These are phyloP conservation scores for Myxozyma nipponensis DNA, from an alignment of 805 yeast species.

Conservation along the genomic window DNA sequence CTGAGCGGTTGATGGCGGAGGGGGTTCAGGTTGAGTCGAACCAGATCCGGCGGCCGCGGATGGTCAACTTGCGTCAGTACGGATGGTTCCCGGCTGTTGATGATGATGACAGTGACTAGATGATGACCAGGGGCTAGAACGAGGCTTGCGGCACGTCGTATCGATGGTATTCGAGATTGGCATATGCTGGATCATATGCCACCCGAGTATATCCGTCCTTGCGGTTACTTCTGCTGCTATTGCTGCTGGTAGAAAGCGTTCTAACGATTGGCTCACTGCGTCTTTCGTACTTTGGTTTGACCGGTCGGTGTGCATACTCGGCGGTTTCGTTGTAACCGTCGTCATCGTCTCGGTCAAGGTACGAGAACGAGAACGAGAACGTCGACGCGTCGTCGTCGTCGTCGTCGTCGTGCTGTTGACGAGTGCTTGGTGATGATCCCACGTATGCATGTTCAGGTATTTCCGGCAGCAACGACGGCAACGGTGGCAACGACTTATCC, in stretches of 20 bases:
- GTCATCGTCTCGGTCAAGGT: neutral
- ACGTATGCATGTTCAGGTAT: too few species aligned
- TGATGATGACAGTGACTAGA: constrained; percentile 4
- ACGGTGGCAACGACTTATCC: too few species aligned
- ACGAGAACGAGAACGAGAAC: neutral
- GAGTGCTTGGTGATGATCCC: neutral
- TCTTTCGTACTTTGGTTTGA: neutral
- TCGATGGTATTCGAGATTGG: neutral
- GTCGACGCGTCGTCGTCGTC: neutral
- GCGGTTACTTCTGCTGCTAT: too few species aligned
- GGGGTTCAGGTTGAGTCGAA: constrained; percentile 37
- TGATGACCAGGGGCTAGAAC: neutral
- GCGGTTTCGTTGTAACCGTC: neutral
- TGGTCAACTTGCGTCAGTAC: constrained; percentile 38
- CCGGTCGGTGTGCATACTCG: too few species aligned
- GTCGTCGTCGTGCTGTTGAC: neutral
- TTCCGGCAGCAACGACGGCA: too few species aligned
- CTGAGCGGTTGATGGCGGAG: constrained; percentile 46
- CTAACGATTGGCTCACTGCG: neutral
- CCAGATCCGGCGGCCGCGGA: constrained; percentile 39
- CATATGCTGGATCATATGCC: neutral
- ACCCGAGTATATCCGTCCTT: neutral
- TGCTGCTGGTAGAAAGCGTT: neutral
- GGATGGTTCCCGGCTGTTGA: constrained; percentile 65
- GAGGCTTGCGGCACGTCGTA: too few species aligned